These are phyloP conservation scores for Chaetomium fimeti DNA, from an alignment of 495 filamentous ascomycete species.

Conservation along the genomic window DNA sequence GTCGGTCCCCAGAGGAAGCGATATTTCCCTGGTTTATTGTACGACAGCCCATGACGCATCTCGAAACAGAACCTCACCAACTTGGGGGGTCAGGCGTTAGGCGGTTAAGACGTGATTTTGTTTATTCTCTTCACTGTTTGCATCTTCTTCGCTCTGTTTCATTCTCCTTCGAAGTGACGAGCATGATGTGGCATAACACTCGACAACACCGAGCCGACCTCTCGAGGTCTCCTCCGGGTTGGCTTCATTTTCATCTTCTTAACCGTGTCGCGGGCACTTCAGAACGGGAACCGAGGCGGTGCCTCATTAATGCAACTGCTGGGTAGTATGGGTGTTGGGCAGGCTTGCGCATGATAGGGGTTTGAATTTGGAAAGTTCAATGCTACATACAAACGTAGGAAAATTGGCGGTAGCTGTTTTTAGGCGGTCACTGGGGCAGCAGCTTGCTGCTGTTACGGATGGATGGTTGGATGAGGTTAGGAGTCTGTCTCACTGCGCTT, in stretches of 20 bases:
- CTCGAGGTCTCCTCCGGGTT: neutral
- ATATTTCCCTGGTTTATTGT: constrained; percentile 26
- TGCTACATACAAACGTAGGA: neutral
- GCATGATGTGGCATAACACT: neutral
- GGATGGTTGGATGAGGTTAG: neutral
- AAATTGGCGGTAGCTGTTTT: neutral
- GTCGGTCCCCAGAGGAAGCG: neutral
- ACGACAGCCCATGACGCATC: constrained; percentile 41
- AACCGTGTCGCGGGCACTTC: neutral
- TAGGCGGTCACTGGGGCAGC: neutral
- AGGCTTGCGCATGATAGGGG: neutral
- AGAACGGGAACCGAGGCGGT: neutral
- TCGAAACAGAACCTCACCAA: constrained; percentile 25
- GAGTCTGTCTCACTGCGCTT: neutral
- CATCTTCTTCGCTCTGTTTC: neutral
- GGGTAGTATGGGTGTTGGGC: neutral
- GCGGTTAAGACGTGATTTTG: constrained; percentile 19
- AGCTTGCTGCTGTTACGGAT: neutral
- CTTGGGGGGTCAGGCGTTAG: constrained; percentile 25
- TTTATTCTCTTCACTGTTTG: constrained; percentile 18
- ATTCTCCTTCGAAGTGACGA: neutral
- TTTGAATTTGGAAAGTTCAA: neutral
- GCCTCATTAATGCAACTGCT: constrained; percentile 3
- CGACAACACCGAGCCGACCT: neutral
- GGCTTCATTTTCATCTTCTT: neutral